Evolutionary conservation across 495 filamentous ascomycete genomes (phyloP).

Genomic region (Daldinia decipiens): DNA sequence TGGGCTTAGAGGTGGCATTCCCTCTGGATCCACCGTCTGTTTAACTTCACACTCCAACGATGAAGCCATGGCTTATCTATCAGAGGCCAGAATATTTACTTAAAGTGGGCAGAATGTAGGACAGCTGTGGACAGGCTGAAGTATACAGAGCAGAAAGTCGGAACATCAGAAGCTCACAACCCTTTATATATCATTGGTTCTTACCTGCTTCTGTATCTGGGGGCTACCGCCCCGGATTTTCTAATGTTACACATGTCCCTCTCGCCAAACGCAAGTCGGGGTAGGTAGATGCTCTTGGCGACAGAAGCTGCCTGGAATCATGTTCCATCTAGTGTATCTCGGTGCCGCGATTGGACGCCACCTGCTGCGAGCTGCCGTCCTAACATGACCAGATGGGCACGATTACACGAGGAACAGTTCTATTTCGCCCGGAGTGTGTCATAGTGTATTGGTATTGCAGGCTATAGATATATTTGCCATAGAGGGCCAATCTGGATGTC

Average conservation of each 20-base stretch:
- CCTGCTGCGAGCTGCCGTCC: constrained; percentile 19
- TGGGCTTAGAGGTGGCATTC: neutral
- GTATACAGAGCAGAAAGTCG: neutral
- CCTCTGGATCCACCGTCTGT: constrained; percentile 2
- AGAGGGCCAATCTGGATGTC: neutral
- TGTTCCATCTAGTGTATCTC: constrained; percentile 14
- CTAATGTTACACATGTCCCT: neutral
- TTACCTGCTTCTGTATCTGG: constrained; percentile 3
- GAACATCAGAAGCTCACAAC: neutral
- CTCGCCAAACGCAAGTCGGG: constrained; percentile 6
- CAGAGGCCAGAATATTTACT: neutral
- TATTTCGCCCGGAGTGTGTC: neutral
- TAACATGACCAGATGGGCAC: neutral
- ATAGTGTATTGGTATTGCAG: too few relatives aligned
- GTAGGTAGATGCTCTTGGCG: constrained; percentile 18
- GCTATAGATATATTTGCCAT: neutral
- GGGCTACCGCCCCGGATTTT: constrained; percentile 8
- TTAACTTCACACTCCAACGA: neutral
- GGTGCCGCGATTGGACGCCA: constrained; percentile 24
- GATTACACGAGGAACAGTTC: neutral
- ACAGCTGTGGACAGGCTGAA: neutral
- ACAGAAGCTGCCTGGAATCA: constrained; percentile 22
- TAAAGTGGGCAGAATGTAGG: neutral
- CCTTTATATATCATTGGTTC: constrained; percentile 20
- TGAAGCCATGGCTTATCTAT: constrained; percentile 10